These are phyloP conservation scores for Leishmania lainsoni DNA, from an alignment of 208 protist genomes.

Conservation along the genomic window DNA sequence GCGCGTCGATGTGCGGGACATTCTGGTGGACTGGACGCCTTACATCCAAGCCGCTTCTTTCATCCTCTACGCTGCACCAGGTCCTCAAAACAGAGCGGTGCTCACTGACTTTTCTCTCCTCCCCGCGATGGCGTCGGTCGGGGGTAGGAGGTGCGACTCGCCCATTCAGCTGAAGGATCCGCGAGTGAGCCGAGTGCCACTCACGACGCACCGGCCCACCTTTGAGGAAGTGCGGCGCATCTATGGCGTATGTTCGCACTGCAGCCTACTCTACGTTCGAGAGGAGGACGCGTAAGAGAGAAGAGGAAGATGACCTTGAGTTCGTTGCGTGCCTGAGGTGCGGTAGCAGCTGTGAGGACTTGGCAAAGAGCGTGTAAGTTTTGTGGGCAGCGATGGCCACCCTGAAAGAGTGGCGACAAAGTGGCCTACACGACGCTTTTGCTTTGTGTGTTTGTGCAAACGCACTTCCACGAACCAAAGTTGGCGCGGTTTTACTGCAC, in stretches of 20 bases:
- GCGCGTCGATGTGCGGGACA: constrained; percentile 72
- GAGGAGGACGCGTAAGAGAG: not conserved
- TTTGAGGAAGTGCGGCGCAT: constrained; percentile 88
- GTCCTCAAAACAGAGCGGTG: constrained; percentile 80
- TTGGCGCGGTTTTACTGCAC: not conserved
- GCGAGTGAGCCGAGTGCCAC: constrained; percentile 72
- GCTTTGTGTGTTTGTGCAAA: not conserved
- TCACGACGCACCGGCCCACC: constrained; percentile 83
- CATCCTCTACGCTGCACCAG: constrained; percentile 86
- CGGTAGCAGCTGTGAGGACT: not conserved
- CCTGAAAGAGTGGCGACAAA: not conserved
- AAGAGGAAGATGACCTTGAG: no score
- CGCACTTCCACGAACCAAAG: no score
- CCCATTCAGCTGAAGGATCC: constrained; percentile 72
- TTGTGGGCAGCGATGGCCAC: not conserved
- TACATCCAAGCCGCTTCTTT: constrained; percentile 72
- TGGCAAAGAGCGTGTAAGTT: not conserved
- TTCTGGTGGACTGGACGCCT: constrained; percentile 73
- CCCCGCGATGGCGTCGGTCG: constrained; percentile 11
- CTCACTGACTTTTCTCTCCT: constrained; percentile 67
- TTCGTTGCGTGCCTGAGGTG: not conserved
- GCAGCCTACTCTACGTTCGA: not conserved
- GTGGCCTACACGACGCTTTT: not conserved
- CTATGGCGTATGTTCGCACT: constrained; percentile 50
- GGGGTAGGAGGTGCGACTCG: constrained; percentile 36